Evolutionary conservation across 2,329 filamentous ascomycete genomes (phyloP).

Genomic region (Monilinia fructigena): DNA sequence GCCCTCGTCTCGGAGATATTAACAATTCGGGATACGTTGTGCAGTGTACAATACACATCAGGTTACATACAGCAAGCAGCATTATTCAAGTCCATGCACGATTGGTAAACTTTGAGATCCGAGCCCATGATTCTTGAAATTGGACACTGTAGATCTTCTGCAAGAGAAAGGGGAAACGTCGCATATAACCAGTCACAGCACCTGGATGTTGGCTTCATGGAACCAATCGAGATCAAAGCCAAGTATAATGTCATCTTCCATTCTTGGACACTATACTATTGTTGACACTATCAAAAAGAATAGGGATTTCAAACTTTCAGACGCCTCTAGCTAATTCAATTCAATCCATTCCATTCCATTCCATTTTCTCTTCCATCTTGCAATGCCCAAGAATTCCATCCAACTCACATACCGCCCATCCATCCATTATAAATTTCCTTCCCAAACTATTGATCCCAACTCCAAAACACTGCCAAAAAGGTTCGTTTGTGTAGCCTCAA

Average conservation of each 20-base stretch:
- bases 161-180: background rate
- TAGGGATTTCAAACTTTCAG: constrained; percentile 3
- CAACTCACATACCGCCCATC: background rate
- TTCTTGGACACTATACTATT: background rate
- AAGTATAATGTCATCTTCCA: background rate
- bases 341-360: background rate
- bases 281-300: constrained; percentile 7
- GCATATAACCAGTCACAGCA: background rate
- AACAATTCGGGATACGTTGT: too few relatives aligned
- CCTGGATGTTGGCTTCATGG: background rate
- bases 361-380: constrained; percentile 16
- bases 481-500: constrained; percentile 11
- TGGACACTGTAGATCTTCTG: constrained; percentile 1
- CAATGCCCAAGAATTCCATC: constrained; percentile 12
- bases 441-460: constrained; percentile 8
- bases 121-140: background rate
- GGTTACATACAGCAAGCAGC: too few relatives aligned
- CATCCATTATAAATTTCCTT: constrained; percentile 5
- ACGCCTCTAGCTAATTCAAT: constrained; percentile 13
- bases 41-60: too few relatives aligned
- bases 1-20: too few relatives aligned
- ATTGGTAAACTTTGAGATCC: background rate
- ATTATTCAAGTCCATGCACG: background rate
- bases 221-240: background rate
- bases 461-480: constrained; percentile 7